Conservation (phyloP, 78 protist species). For the Pirum gemmata region DNA sequence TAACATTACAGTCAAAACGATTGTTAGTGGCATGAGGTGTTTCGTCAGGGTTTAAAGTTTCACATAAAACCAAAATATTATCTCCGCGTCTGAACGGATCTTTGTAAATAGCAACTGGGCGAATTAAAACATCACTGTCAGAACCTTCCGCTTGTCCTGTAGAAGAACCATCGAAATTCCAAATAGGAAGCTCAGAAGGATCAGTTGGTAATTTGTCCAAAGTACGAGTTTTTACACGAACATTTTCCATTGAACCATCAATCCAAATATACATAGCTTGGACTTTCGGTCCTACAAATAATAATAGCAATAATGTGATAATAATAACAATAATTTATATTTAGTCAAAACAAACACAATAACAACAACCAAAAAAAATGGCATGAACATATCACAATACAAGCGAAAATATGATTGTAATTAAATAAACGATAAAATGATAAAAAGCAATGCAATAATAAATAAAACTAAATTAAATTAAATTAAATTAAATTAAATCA, state of each 20-base stretch:
- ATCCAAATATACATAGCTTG: constrained; percentile 68
- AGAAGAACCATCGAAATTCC: constrained; percentile 69
- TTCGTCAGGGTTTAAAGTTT: constrained; percentile 52
- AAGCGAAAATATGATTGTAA: too few species aligned
- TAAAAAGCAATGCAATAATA: too few species aligned
- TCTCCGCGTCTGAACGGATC: constrained; percentile 74
- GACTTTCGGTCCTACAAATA: too few species aligned
- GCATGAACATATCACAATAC: too few species aligned
- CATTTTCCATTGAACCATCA: constrained; percentile 54
- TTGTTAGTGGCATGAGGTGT: constrained; percentile 52
- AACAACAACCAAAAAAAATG: too few species aligned
- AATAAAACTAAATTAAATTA: too few species aligned
- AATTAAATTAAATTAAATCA: too few species aligned
- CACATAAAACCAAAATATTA: constrained; percentile 66
- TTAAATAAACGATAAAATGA: too few species aligned
- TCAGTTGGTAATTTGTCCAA: constrained; percentile 28
- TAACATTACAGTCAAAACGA: constrained; percentile 21
- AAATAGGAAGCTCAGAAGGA: constrained; percentile 52
- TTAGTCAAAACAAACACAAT: too few species aligned
- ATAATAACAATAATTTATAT: too few species aligned
- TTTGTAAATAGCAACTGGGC: constrained; percentile 63
- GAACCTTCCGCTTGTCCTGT: constrained; percentile 69
- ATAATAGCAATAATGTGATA: too few species aligned
- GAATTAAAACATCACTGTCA: constrained; percentile 70
- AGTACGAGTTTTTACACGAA: constrained; percentile 62